phyloP scores from a whole-genome alignment of 768 basidiomycete genomes.

The Boletus rubroflammeus region DNA sequence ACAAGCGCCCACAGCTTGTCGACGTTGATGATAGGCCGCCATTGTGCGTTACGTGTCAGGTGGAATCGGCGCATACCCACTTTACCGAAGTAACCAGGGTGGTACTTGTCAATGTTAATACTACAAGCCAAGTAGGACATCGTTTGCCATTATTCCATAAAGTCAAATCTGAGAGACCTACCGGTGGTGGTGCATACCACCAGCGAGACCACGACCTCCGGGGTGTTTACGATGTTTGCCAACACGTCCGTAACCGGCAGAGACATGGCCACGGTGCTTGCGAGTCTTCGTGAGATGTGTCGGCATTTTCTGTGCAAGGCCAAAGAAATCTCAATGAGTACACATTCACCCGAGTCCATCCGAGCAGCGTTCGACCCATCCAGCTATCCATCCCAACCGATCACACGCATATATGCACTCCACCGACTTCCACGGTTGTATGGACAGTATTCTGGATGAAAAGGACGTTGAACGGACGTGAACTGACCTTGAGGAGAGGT shows the following conservation, averaged over 20 bases:
- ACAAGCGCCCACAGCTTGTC: conserved; percentile 96
- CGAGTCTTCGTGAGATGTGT: conserved; percentile 95
- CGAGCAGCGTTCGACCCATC: conserved; percentile 44
- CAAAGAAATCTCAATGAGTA: conserved; percentile 18
- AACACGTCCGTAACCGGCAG: conserved; percentile 99
- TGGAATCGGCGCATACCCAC: conserved; percentile 99
- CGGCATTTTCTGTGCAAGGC: conserved; percentile 67
- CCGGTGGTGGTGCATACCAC: conserved; percentile 99
- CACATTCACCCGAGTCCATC: conserved; percentile 30
- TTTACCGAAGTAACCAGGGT: conserved; percentile 99
- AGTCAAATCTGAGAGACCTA: conserved; percentile 37
- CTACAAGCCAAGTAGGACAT: conserved; percentile 35
- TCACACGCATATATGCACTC: conserved; percentile 17
- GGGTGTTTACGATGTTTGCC: conserved; percentile 99
- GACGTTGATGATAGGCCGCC: conserved; percentile 97
- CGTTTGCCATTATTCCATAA: background rate
- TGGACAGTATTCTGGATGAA: conserved; percentile 14
- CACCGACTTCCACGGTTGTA: conserved; percentile 6
- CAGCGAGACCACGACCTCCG: conserved; percentile 99
- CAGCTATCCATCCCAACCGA: conserved; percentile 38
- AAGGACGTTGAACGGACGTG: conserved; percentile 22
- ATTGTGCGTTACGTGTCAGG: conserved; percentile 82
- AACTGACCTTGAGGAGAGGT: conserved; percentile 68
- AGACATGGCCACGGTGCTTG: conserved; percentile 99
- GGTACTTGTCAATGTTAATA: conserved; percentile 98